phyloP scores from a whole-genome alignment of 805 yeast species.

The Myxozyma neglecta region DNA sequence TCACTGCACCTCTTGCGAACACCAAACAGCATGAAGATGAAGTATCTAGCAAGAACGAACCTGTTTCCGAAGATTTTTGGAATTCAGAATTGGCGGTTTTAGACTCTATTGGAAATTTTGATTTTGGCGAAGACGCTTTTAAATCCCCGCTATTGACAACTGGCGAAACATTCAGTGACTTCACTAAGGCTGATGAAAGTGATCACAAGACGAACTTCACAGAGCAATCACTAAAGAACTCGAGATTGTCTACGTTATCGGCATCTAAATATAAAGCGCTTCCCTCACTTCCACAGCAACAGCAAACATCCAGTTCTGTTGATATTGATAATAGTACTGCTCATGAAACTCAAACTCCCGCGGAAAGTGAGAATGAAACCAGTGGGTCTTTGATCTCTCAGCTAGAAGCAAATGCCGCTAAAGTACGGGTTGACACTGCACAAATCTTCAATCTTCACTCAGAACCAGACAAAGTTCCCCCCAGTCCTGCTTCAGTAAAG shows the following conservation, averaged over 20 bases:
- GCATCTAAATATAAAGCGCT: slow-evolving; percentile 1
- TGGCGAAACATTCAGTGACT: background rate
- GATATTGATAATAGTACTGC: background rate
- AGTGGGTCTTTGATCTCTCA: too few relatives aligned
- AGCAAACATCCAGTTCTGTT: too few relatives aligned
- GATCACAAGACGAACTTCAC: too few relatives aligned
- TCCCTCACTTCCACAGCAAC: background rate
- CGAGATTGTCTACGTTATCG: background rate
- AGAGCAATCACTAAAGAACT: too few relatives aligned
- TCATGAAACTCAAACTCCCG: background rate
- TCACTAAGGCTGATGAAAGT: background rate
- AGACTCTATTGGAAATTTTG: slow-evolving; percentile 17
- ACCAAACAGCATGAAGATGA: background rate
- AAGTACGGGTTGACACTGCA: too few relatives aligned
- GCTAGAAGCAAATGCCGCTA: too few relatives aligned
- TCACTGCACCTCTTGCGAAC: background rate
- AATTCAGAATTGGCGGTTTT: slow-evolving; percentile 13
- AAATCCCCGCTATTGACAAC: background rate
- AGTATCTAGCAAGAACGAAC: background rate
- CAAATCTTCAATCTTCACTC: too few relatives aligned
- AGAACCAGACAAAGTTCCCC: background rate
- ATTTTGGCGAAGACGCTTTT: background rate
- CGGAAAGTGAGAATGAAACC: too few relatives aligned
- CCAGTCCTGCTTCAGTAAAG: background rate
- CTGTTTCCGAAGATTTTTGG: slow-evolving; percentile 9